Conservation (phyloP, 208 protist species). For the Giardia duodenalis region DNA sequence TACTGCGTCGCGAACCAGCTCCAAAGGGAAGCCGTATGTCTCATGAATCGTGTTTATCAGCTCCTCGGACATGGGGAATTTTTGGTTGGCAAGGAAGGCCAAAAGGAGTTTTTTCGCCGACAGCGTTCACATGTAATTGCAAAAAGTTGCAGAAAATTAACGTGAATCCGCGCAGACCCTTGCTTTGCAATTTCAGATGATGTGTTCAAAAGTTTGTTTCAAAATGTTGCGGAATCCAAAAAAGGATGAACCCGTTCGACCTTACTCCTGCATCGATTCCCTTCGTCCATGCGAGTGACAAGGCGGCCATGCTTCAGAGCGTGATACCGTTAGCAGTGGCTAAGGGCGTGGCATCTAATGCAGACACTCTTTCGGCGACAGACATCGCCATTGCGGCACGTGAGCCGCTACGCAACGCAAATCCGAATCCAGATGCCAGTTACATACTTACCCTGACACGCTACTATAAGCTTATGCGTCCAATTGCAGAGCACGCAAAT, state of each 20-base stretch:
- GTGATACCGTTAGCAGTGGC: neutral
- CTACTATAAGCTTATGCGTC: neutral
- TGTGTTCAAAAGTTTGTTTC: too few relatives aligned
- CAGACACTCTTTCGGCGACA: too few relatives aligned
- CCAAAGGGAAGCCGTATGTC: neutral
- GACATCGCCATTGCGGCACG: neutral
- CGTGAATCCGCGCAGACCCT: too few relatives aligned
- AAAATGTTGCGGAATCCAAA: too few relatives aligned
- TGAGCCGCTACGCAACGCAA: neutral
- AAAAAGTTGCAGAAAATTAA: too few relatives aligned
- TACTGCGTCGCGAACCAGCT: neutral
- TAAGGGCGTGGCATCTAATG: neutral
- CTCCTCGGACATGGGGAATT: too few relatives aligned
- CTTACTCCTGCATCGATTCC: neutral
- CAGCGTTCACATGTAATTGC: too few relatives aligned
- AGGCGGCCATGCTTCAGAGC: neutral
- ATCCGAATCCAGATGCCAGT: neutral
- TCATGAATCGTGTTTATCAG: neutral
- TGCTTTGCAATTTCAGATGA: too few relatives aligned
- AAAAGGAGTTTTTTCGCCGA: too few relatives aligned
- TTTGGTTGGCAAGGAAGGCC: too few relatives aligned
- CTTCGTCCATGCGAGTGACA: neutral
- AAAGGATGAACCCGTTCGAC: neutral
- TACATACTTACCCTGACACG: neutral
- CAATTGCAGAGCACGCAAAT: neutral